These are phyloP conservation scores for Cryomyces minteri DNA, from an alignment of 495 filamentous ascomycete genomes.

Conservation along the genomic window DNA sequence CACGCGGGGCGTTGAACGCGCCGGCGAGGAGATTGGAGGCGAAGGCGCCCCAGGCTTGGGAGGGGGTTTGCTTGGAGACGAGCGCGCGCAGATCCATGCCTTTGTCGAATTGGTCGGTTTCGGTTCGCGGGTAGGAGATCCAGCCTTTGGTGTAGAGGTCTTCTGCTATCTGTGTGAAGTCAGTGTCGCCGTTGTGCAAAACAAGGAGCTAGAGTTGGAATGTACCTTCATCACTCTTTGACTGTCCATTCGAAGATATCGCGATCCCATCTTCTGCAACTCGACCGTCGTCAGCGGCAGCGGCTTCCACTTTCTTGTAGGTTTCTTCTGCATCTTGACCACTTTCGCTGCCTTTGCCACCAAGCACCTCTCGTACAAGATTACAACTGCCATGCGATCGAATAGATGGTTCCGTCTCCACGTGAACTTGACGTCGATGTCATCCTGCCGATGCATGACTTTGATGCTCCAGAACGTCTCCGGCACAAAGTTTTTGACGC, in stretches of 20 bases:
- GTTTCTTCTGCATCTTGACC: slow-evolving; percentile 67
- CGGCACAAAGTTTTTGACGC: slow-evolving; percentile 81
- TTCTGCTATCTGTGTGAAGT: slow-evolving; percentile 43
- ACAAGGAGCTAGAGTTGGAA: background rate
- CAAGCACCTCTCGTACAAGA: slow-evolving; percentile 76
- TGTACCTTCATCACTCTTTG: slow-evolving; percentile 63
- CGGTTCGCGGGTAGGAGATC: slow-evolving; percentile 92
- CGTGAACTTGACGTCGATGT: slow-evolving; percentile 63
- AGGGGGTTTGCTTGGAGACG: slow-evolving; percentile 66
- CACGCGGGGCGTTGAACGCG: slow-evolving; percentile 61
- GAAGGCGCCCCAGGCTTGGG: slow-evolving; percentile 61
- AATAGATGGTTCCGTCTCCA: slow-evolving; percentile 77
- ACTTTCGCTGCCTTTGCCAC: slow-evolving; percentile 60
- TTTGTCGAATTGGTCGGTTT: slow-evolving; percentile 90
- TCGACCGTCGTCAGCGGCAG: slow-evolving; percentile 94
- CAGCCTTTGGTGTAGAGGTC: slow-evolving; percentile 83
- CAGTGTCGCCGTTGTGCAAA: no score
- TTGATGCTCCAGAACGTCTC: slow-evolving; percentile 88
- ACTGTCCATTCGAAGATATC: slow-evolving; percentile 69
- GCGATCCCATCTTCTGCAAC: slow-evolving; percentile 87
- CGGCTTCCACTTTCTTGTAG: slow-evolving; percentile 86
- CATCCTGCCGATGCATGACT: slow-evolving; percentile 58
- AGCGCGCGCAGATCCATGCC: slow-evolving; percentile 71
- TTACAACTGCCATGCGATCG: slow-evolving; percentile 61
- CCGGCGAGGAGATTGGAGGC: slow-evolving; percentile 56